phyloP scores from a whole-genome alignment of 2,329 filamentous ascomycete species.

The Pseudogymnoascus sp. region DNA sequence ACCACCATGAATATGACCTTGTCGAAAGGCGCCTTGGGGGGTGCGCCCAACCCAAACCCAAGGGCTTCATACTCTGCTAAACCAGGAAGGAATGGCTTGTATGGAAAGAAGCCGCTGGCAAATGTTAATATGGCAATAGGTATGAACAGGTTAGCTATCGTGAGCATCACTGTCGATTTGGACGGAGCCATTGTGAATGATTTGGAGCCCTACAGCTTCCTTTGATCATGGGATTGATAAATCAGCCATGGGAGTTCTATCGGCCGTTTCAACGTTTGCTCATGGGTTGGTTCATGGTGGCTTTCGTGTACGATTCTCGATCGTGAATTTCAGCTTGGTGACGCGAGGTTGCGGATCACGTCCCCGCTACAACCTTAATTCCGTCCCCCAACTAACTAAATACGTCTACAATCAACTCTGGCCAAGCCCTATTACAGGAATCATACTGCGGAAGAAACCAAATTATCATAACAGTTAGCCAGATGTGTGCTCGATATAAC shows the following conservation, averaged over 20 bases:
- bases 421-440: conserved; percentile 3
- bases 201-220: neutral
- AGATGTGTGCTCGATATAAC: neutral
- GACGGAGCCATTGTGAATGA: conserved; percentile 22
- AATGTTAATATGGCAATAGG: conserved; percentile 70
- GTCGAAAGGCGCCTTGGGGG: conserved; percentile 69
- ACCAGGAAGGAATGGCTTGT: conserved; percentile 88
- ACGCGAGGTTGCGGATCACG: conserved; percentile 5
- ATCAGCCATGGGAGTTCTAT: neutral
- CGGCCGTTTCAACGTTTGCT: neutral
- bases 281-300: conserved; percentile 6
- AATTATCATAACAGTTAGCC: neutral
- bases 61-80: conserved; percentile 62
- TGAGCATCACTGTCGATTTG: conserved; percentile 36
- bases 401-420: neutral
- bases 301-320: conserved; percentile 4
- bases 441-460: neutral
- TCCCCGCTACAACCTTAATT: conserved; percentile 8
- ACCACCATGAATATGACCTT: conserved; percentile 96
- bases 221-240: neutral
- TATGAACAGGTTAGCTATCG: conserved; percentile 69
- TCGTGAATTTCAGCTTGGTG: neutral
- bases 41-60: conserved; percentile 47
- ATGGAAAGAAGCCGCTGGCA: conserved; percentile 91
- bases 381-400: conserved; percentile 1